Conservation (phyloP, 495 filamentous ascomycete genomes). For the Tuber calosporum region DNA sequence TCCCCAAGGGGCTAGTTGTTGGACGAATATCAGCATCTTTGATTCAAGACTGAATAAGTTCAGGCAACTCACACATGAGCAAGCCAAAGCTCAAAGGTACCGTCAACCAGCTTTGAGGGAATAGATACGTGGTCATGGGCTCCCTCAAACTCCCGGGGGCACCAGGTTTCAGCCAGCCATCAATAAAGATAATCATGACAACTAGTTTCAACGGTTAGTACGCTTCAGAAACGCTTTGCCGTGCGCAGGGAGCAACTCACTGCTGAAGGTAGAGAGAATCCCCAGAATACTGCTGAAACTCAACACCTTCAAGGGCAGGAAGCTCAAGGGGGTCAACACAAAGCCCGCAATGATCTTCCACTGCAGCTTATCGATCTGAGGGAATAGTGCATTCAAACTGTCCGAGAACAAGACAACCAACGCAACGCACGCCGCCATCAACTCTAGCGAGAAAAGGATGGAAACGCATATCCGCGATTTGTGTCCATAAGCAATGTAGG, state of each 20-base stretch:
- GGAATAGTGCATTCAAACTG: slow-evolving; percentile 71
- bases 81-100: slow-evolving; percentile 90
- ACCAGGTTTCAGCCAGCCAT: slow-evolving; percentile 75
- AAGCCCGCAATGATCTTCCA: slow-evolving; percentile 87
- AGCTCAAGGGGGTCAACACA: slow-evolving; percentile 73
- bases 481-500: slow-evolving; percentile 84
- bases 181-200: slow-evolving; percentile 68
- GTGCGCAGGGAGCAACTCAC: slow-evolving; percentile 50
- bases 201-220: slow-evolving; percentile 49
- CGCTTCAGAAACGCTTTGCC: slow-evolving; percentile 8
- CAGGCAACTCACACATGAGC: slow-evolving; percentile 61
- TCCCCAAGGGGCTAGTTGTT: slow-evolving; percentile 67
- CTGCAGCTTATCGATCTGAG: slow-evolving; percentile 58
- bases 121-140: slow-evolving; percentile 70
- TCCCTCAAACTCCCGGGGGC: slow-evolving; percentile 74
- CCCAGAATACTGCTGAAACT: slow-evolving; percentile 88
- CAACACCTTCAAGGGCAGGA: slow-evolving; percentile 73
- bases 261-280: slow-evolving; percentile 77
- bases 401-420: slow-evolving; percentile 91
- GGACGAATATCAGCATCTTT: slow-evolving; percentile 7
- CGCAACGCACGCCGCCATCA: slow-evolving; percentile 82
- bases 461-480: slow-evolving; percentile 72
- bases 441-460: slow-evolving; percentile 78
- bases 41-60: neutral
- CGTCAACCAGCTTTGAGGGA: slow-evolving; percentile 80